These are phyloP conservation scores for Thalassia testudinum DNA, from an alignment of 116 monocot genomes.

Conservation along the genomic window DNA sequence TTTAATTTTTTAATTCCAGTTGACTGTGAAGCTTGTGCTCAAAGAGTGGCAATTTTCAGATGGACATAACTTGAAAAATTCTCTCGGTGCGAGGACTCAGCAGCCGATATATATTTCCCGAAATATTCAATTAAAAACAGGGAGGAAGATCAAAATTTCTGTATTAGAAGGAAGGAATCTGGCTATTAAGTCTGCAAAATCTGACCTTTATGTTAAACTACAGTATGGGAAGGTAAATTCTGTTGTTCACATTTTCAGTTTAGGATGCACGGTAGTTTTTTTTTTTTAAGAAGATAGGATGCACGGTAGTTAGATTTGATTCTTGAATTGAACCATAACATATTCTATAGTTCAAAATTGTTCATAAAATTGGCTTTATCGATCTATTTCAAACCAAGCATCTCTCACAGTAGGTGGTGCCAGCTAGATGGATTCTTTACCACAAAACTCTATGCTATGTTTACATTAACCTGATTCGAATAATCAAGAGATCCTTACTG, in stretches of 20 bases:
- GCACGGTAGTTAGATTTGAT: too few species aligned
- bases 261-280: too few species aligned
- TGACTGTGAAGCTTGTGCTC: conserved; percentile 49
- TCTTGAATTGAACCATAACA: too few species aligned
- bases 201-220: conserved; percentile 76
- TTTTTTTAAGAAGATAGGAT: too few species aligned
- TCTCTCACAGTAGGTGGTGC: too few species aligned
- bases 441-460: too few species aligned
- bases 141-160: conserved; percentile 60
- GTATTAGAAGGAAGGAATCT: conserved; percentile 58
- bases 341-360: too few species aligned
- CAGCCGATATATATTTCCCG: conserved; percentile 19
- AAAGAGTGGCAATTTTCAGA: conserved; percentile 99
- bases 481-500: too few species aligned
- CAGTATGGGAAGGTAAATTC: conserved; percentile 81
- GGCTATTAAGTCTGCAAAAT: conserved; percentile 58
- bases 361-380: too few species aligned
- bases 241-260: conserved; percentile 34
- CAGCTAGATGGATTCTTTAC: too few species aligned
- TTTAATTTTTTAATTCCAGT: conserved; percentile 18
- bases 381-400: too few species aligned
- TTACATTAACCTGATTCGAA: too few species aligned
- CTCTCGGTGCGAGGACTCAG: conserved; percentile 13
- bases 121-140: conserved; percentile 36
- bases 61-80: conserved; percentile 28